Evolutionary conservation across 306 rosid genomes (phyloP), one percentile per base, ranked within the genome.

Genomic region (Sicyos edulis): DNA sequence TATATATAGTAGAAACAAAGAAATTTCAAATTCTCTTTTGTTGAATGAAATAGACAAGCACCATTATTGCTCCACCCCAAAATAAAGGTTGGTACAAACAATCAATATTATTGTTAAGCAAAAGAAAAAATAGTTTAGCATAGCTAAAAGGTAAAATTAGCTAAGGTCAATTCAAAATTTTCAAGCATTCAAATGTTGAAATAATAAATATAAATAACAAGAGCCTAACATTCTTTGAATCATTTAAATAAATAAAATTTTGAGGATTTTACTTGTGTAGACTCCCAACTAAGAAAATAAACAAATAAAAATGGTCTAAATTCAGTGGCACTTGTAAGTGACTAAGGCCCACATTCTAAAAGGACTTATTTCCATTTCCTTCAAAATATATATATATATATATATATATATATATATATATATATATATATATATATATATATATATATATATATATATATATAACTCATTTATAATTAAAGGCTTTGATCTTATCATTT

Each of bases 151-250:
- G 37, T 32, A 32, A 32, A 32, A 32, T 32, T 32, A 32, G 37
- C 5, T 32, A 32, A 32, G 37, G 37, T 32, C 37, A 32, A 32
- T 32, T 32, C 37, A 17, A 64, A 63, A 8, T 37, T 8, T 16
- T 63, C 49, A 63, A 32, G 37, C 22, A 34, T 63, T 63, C 50
- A 63, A 64, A 64, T 64, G 53, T 64, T 64, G 71, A 42, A 40
- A 42, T 64, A 64, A 64, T 64, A 40, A 17, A 64, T 64, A 64
- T 42, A 19, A 64, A 40, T 6, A 40, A 64, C 32, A 64, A 40
- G 71, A 29, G 54, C 71, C 71, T 64, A 64, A 64, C 71, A 64
- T 64, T 40, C 53, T 64, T 64, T 42, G 70, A 64, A 64, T 40
- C 20, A 32, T 61, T 9, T 3, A 37, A 37, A 63, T 37, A 19